A percentile compares a stretch with the other conserved stretches of the same genome.
These are phyloP conservation scores for Zygosaccharomyces pseudobailii DNA, from an alignment of 1,139 yeast species.

Conservation along the genomic window DNA sequence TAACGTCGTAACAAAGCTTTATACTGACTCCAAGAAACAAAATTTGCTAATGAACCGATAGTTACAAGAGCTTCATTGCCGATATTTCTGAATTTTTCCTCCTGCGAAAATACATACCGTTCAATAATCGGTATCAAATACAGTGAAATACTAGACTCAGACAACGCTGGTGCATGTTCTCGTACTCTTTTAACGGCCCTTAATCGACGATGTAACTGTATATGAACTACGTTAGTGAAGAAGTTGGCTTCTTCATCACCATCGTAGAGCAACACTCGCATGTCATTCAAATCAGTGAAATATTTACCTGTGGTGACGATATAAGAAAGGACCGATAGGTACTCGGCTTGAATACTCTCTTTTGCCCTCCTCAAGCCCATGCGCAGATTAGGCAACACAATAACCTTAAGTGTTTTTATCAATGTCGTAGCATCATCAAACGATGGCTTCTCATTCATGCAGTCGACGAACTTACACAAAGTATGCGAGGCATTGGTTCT, in stretches of 20 bases:
- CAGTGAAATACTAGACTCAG: conserved; percentile 64
- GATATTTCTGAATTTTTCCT: conserved; percentile 58
- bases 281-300: conserved; percentile 55
- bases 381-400: conserved; percentile 62
- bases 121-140: conserved; percentile 83
- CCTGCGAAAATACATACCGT: conserved; percentile 56
- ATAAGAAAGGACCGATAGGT: conserved; percentile 60
- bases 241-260: conserved; percentile 85
- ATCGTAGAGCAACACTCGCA: conserved; percentile 58
- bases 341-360: conserved; percentile 69
- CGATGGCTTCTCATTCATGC: conserved; percentile 38
- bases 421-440: conserved; percentile 39
- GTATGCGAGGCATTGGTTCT: conserved; percentile 73
- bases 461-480: conserved; percentile 62
- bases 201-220: conserved; percentile 82
- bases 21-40: conserved; percentile 75
- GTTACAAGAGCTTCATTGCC: conserved; percentile 68
- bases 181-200: conserved; percentile 67
- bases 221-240: conserved; percentile 73
- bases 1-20: conserved; percentile 72
- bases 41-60: conserved; percentile 54
- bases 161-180: conserved; percentile 40
- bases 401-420: conserved; percentile 46
- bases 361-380: conserved; percentile 60
- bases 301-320: conserved; percentile 50